These are phyloP conservation scores for Globisporangium abappressorium DNA, from an alignment of 352 stramenopile genomes.

Conservation along the genomic window DNA sequence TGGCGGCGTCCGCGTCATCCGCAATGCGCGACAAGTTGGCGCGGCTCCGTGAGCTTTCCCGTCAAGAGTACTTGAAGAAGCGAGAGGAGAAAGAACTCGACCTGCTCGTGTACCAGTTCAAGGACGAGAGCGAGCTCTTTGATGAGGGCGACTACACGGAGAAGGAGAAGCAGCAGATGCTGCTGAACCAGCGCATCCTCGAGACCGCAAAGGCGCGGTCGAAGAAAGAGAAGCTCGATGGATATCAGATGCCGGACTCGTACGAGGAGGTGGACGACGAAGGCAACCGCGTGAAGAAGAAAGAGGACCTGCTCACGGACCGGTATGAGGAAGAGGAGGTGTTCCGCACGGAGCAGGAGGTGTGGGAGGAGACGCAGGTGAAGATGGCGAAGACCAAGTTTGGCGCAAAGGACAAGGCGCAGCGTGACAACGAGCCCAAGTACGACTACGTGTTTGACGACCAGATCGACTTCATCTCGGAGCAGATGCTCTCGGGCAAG, in stretches of 20 bases:
- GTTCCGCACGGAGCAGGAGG: constrained; percentile 96
- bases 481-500: constrained; percentile 84
- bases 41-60: constrained; percentile 88
- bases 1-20: constrained; percentile 35
- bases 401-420: constrained; percentile 67
- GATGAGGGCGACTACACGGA: constrained; percentile 64
- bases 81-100: constrained; percentile 96
- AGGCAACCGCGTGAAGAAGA: constrained; percentile 85
- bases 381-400: constrained; percentile 77
- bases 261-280: constrained; percentile 93
- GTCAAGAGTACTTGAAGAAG: constrained; percentile 97
- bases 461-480: constrained; percentile 98
- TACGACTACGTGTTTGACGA: constrained; percentile 99
- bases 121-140: constrained; percentile 84
- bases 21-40: constrained; percentile 57
- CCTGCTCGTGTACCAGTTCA: constrained; percentile 87
- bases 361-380: constrained; percentile 98
- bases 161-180: constrained; percentile 82
- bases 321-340: constrained; percentile 92
- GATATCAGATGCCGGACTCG: constrained; percentile 95
- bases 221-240: constrained; percentile 62
- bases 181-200: constrained; percentile 90
- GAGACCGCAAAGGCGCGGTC: constrained; percentile 70
- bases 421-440: constrained; percentile 62
- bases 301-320: constrained; percentile 92